A percentile compares a stretch with the other conserved stretches of the same genome.
Conservation (phyloP, 176 grass and related monocot species). For the Tillandsia fasciculata region DNA sequence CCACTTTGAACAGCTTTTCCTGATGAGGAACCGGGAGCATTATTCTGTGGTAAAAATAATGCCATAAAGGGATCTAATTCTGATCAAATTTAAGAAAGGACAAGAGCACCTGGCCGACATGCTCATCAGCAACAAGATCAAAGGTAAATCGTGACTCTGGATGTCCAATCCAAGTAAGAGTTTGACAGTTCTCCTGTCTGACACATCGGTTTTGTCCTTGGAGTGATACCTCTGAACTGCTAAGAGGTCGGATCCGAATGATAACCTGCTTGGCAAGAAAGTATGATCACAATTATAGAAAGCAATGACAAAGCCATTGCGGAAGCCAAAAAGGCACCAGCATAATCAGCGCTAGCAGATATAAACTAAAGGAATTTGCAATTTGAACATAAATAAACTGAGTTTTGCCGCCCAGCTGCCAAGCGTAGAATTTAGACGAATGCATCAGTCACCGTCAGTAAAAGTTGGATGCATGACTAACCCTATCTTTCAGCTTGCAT, state of each 20-base stretch:
- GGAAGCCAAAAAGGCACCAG: neutral
- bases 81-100: neutral
- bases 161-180: slow-evolving; percentile 71
- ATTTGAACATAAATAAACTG: neutral
- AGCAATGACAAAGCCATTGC: slow-evolving; percentile 4
- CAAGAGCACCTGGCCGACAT: slow-evolving; percentile 64
- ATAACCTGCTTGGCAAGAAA: slow-evolving; percentile 37
- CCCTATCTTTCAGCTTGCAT: neutral
- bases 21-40: slow-evolving; percentile 21
- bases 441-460: too few relatives aligned
- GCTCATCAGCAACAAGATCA: slow-evolving; percentile 87
- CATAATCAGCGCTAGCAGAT: neutral
- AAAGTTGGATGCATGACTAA: neutral
- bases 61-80: neutral
- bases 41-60: neutral
- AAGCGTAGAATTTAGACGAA: neutral
- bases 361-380: neutral
- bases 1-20: slow-evolving; percentile 87
- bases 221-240: slow-evolving; percentile 56
- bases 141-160: slow-evolving; percentile 95
- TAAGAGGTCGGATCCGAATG: slow-evolving; percentile 80
- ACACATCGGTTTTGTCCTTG: slow-evolving; percentile 66
- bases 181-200: slow-evolving; percentile 71
- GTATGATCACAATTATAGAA: neutral
- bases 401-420: neutral